Evolutionary conservation across 2,329 filamentous ascomycete species (phyloP).

Genomic region (Helotiales sp.): DNA sequence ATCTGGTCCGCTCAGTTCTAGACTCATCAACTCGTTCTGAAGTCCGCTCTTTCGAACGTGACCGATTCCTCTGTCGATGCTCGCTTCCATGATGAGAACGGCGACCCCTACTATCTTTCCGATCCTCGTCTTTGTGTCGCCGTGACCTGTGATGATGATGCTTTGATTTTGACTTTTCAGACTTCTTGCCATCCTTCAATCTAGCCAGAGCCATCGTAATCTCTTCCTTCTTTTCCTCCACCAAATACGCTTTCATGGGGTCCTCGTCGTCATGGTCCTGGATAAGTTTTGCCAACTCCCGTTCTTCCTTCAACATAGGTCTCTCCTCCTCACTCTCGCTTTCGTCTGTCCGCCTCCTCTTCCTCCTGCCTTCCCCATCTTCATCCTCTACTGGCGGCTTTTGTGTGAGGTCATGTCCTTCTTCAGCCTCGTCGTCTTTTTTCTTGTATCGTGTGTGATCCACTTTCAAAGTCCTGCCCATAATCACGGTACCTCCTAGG

Average conservation of each 20-base stretch:
- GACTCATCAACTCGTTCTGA: constrained; percentile 10
- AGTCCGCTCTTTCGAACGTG: constrained; percentile 27
- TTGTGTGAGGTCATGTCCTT: constrained; percentile 59
- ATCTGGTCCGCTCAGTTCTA: constrained; percentile 12
- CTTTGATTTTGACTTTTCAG: constrained; percentile 34
- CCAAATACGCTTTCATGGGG: constrained; percentile 91
- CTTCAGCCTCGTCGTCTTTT: constrained; percentile 75
- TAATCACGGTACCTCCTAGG: constrained; percentile 81
- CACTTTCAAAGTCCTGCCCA: constrained; percentile 81
- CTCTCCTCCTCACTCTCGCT: constrained; percentile 52
- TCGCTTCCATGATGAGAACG: constrained; percentile 27
- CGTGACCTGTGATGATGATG: constrained; percentile 38
- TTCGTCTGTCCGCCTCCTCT: constrained; percentile 42
- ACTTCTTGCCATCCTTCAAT: constrained; percentile 46
- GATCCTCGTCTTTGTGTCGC: constrained; percentile 23
- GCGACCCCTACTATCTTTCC: constrained; percentile 21
- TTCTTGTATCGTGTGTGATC: constrained; percentile 93
- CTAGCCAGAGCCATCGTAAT: constrained; percentile 71
- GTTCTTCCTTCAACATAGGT: constrained; percentile 79
- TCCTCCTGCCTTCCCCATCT: constrained; percentile 51
- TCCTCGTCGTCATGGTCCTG: constrained; percentile 90
- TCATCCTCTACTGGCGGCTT: constrained; percentile 41
- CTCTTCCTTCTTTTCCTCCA: constrained; percentile 91
- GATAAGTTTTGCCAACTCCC: constrained; percentile 76
- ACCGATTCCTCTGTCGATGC: constrained; percentile 28